Evolutionary conservation across 2,329 filamentous ascomycete genomes (phyloP).

Genomic region (Colletotrichum incanum): DNA sequence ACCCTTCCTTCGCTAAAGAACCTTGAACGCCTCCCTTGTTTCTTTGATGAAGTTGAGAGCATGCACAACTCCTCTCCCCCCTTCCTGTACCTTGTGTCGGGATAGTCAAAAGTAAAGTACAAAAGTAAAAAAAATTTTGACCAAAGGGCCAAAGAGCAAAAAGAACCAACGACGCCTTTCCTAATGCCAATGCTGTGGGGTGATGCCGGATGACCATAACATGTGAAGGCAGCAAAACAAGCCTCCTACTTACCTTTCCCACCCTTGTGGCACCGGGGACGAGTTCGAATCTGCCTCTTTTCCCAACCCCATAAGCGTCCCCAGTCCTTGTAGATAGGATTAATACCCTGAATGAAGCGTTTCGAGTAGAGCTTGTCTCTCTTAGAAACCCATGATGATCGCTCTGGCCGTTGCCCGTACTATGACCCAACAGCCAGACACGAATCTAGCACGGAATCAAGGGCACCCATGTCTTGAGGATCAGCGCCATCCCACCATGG

Average conservation of each 20-base stretch:
- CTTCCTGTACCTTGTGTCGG: conserved; percentile 11
- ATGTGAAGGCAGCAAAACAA: conserved; percentile 3
- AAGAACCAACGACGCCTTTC: conserved; percentile 35
- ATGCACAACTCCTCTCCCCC: conserved; percentile 7
- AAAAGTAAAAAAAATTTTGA: background rate
- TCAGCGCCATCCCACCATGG: conserved; percentile 76
- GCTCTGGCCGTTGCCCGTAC: conserved; percentile 25
- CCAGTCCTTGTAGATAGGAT: conserved; percentile 31
- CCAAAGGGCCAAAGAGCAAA: conserved; percentile 2
- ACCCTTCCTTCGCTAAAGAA: conserved; percentile 34
- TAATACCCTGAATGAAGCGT: conserved; percentile 27
- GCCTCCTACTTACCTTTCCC: conserved; percentile 2
- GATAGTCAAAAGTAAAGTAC: background rate
- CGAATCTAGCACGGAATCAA: conserved; percentile 72
- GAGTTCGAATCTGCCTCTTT: background rate
- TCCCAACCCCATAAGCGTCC: conserved; percentile 32
- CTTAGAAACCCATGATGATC: conserved; percentile 11
- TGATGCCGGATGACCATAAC: conserved; percentile 10
- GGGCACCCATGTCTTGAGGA: conserved; percentile 63
- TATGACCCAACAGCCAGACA: conserved; percentile 64
- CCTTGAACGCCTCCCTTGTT: conserved; percentile 36
- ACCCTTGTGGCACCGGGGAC: background rate
- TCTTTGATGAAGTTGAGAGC: conserved; percentile 6
- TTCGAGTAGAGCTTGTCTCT: conserved; percentile 31
- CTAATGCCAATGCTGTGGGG: conserved; percentile 34